phyloP scores from a whole-genome alignment of 2,329 filamentous ascomycete genomes.

The Stenocarpella maydis region DNA sequence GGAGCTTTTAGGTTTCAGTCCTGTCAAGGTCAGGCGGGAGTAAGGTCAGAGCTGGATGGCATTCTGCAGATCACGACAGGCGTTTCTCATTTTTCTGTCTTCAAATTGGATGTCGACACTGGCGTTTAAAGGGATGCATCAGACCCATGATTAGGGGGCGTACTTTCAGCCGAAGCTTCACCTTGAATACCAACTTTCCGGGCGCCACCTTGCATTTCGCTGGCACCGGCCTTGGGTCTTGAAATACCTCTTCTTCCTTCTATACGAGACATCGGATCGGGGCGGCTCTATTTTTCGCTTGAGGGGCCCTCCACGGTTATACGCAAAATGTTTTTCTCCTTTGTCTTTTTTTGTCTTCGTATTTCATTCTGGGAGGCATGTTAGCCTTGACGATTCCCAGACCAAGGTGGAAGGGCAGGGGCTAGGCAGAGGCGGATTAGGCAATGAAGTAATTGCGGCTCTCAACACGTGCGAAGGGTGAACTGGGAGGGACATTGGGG shows the following conservation, averaged over 20 bases:
- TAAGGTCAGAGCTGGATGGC: slow-evolving; percentile 8
- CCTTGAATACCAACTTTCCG: slow-evolving; percentile 14
- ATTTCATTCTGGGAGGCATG: not conserved
- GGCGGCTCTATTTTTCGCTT: not conserved
- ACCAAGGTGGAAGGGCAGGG: slow-evolving; percentile 15
- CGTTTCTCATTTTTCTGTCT: not conserved
- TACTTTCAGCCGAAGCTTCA: slow-evolving; percentile 5
- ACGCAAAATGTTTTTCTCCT: not conserved
- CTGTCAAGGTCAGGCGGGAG: slow-evolving; percentile 1
- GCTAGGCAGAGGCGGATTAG: slow-evolving; percentile 1
- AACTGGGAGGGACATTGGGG: not conserved
- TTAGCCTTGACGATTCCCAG: not conserved
- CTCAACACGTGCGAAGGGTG: not conserved
- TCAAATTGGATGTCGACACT: slow-evolving; percentile 1
- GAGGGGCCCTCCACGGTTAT: not conserved
- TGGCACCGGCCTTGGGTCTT: slow-evolving; percentile 31
- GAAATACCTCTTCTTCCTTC: not conserved
- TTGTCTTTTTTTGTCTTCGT: not conserved
- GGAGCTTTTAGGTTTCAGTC: slow-evolving; percentile 6
- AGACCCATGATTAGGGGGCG: not conserved
- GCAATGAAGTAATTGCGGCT: not conserved
- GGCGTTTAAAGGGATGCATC: slow-evolving; percentile 28
- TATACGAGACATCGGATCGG: slow-evolving; percentile 6
- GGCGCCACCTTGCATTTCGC: slow-evolving; percentile 29
- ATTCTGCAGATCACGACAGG: slow-evolving; percentile 3